These are phyloP conservation scores for Dacryopinax primogenitus DNA, from an alignment of 768 basidiomycete species.

Conservation along the genomic window DNA sequence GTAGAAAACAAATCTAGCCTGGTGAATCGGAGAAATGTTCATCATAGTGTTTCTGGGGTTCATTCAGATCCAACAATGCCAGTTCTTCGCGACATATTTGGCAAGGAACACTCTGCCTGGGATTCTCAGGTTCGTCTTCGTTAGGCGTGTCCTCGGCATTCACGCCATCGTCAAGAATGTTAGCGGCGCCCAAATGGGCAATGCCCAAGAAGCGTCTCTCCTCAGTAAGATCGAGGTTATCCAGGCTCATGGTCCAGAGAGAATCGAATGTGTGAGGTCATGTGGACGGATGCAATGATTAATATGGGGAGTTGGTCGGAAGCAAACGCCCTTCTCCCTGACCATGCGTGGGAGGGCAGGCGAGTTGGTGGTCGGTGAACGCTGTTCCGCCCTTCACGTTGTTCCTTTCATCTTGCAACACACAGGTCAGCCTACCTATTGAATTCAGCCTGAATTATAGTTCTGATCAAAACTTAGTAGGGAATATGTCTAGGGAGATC, in stretches of 20 bases:
- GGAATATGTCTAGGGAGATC: slow-evolving; percentile 45
- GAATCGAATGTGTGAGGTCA: not conserved
- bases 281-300: not conserved
- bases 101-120: not conserved
- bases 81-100: slow-evolving; percentile 1
- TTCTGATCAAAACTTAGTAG: not conserved
- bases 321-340: not conserved
- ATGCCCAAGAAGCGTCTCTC: not conserved
- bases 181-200: too few relatives aligned
- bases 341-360: not conserved
- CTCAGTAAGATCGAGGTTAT: not conserved
- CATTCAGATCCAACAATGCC: not conserved
- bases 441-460: not conserved
- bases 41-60: slow-evolving; percentile 46
- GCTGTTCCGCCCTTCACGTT: not conserved
- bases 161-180: not conserved
- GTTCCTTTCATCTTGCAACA: not conserved
- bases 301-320: not conserved
- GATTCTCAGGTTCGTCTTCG: not conserved
- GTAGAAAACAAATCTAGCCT: not conserved
- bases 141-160: not conserved
- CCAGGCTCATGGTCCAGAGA: not conserved
- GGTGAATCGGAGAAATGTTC: slow-evolving; percentile 29
- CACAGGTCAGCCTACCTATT: not conserved
- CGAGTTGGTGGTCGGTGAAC: not conserved